These are phyloP conservation scores for Stemphylium lycopersici DNA, from an alignment of 2,329 filamentous ascomycete species.

Conservation along the genomic window DNA sequence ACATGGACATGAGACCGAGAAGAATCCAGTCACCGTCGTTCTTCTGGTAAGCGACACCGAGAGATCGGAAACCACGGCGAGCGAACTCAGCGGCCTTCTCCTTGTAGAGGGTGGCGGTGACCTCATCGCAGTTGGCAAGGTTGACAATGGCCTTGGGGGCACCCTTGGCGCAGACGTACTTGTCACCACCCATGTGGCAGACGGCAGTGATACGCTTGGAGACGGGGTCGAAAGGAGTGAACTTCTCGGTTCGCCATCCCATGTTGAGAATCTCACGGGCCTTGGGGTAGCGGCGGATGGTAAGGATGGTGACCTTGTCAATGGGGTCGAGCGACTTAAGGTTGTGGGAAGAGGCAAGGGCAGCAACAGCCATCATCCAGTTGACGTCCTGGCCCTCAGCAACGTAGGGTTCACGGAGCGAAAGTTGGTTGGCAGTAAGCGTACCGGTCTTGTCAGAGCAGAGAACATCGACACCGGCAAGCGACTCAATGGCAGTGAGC, in stretches of 20 bases:
- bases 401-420: constrained; percentile 77
- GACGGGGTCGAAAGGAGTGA: constrained; percentile 78
- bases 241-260: constrained; percentile 79
- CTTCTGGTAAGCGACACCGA: constrained; percentile 80
- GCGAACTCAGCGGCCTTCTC: constrained; percentile 77
- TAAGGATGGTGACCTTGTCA: constrained; percentile 79
- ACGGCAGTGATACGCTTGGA: constrained; percentile 79
- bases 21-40: constrained; percentile 76
- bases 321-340: constrained; percentile 79
- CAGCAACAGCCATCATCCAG: constrained; percentile 84
- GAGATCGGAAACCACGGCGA: constrained; percentile 78
- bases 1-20: constrained; percentile 79
- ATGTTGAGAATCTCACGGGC: constrained; percentile 75
- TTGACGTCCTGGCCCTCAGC: constrained; percentile 78
- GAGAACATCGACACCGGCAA: constrained; percentile 71
- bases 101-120: constrained; percentile 70
- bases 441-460: constrained; percentile 86
- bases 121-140: constrained; percentile 70
- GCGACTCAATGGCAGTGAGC: constrained; percentile 76
- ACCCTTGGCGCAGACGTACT: constrained; percentile 77
- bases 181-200: constrained; percentile 71
- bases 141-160: constrained; percentile 76
- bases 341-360: constrained; percentile 78
- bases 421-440: constrained; percentile 75
- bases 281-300: constrained; percentile 77